Base-by-base conservation (phyloP, 176 grass and related monocot genomes). In the Eleusine coracana region DNA sequence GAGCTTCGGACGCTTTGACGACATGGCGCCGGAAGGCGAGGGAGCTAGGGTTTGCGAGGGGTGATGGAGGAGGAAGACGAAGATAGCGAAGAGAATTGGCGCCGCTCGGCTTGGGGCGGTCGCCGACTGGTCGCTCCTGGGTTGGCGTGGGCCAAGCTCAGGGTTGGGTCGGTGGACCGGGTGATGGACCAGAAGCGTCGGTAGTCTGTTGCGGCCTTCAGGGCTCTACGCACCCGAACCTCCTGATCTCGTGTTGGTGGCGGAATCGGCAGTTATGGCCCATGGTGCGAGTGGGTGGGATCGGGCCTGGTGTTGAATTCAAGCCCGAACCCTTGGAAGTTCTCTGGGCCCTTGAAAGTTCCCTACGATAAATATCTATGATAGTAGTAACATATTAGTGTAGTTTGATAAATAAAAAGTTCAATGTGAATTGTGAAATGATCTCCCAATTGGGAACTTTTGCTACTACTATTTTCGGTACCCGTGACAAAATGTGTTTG, bases 1-100 rank as follows among this genome's bases (percentile, higher is more conserved):
- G 81, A 97, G 85, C 80, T 91, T 98, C 15, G 83, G 68, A 11
- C 96, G 88, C 91, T 98, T 98, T 77, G 96, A 93, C 76, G 96
- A 93, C 96, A 98, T 98, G 42, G 66, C 62, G 41, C 41, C 28
- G 16, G 41, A 72, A 13, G 73, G 71, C 21, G 28, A 56, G 37
- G 78, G 60, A 5, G 60, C 60, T 63, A 63, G 60, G 60, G 60
- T 63, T 63, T 63, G 60, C 23, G 3, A 20, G 21, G 48, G 51
- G 56, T 29, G 40, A 29, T 5, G 11, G 16, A 15, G 46, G 56
- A 74, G 64, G 78, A 41, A 7, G 36, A 89, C 83, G 83, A 59
- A 50, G 82, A 71, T 48, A 63, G 48, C 20, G 83, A 10, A 66
- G 65, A 66, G 60, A 72, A 66, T 80, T 73, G 75, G 81, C 80